Percentiles rank a stretch among this genome's conserved stretches.
phyloP scores from a whole-genome alignment of 345 rosid genomes.

The Psidium friedrichsthalianum region DNA sequence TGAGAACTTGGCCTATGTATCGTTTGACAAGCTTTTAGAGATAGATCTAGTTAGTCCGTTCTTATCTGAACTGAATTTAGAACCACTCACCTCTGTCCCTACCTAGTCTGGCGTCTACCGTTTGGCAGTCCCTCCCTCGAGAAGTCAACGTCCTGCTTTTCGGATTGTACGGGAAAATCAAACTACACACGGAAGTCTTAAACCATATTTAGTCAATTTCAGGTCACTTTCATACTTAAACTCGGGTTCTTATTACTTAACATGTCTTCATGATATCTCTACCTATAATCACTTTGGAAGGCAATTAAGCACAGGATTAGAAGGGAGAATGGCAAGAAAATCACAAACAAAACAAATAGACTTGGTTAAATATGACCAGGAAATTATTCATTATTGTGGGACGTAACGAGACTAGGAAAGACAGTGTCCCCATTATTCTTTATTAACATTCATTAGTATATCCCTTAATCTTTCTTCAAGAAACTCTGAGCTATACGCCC shows the following conservation, averaged over 20 bases:
- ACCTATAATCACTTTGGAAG: not conserved
- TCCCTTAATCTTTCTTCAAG: not conserved
- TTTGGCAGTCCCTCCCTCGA: too few relatives aligned
- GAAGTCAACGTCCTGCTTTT: too few relatives aligned
- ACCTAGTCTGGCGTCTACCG: too few relatives aligned
- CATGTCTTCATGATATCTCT: not conserved
- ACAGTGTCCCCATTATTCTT: not conserved
- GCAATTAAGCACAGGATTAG: not conserved
- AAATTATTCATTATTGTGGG: not conserved
- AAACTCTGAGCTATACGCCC: conserved; percentile 22
- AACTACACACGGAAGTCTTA: too few relatives aligned
- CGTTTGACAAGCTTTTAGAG: too few relatives aligned
- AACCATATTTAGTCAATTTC: too few relatives aligned
- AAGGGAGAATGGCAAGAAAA: not conserved
- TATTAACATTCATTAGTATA: not conserved
- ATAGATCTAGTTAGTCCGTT: too few relatives aligned
- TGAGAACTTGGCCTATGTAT: too few relatives aligned
- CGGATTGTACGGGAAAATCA: too few relatives aligned
- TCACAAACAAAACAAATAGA: not conserved
- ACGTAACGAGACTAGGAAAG: not conserved
- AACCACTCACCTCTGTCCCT: too few relatives aligned
- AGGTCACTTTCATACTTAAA: too few relatives aligned
- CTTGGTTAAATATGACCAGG: not conserved
- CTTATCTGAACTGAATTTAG: too few relatives aligned
- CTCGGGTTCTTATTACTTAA: not conserved